A percentile compares a stretch with the other conserved stretches of the same genome.
These are phyloP conservation scores for Claviceps sp. DNA, from an alignment of 2,329 filamentous ascomycete genomes.

Conservation along the genomic window DNA sequence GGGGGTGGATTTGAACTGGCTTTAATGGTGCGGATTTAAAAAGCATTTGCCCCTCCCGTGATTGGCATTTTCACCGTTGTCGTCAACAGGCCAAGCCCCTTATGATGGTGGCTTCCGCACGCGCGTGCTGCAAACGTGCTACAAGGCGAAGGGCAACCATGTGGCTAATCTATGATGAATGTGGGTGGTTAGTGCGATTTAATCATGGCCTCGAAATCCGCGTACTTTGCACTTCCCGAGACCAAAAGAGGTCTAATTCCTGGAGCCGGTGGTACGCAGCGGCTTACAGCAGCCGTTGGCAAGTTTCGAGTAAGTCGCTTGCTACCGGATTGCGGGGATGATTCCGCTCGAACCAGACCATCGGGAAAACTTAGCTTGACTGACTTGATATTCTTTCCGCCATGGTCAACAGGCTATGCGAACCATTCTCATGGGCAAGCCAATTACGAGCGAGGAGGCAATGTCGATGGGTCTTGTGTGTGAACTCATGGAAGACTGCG, in stretches of 20 bases:
- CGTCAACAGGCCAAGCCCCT: neutral
- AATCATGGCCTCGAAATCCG: conserved; percentile 21
- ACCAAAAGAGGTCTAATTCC: conserved; percentile 27
- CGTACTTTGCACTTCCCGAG: conserved; percentile 27
- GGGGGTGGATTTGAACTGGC: conserved; percentile 38
- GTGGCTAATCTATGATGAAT: conserved; percentile 2
- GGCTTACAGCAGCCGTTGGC: conserved; percentile 25
- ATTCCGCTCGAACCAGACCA: neutral
- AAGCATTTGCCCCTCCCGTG: neutral
- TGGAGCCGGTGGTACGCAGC: conserved; percentile 27
- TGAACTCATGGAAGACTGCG: conserved; percentile 14
- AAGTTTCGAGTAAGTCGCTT: conserved; percentile 23
- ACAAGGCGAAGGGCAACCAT: neutral
- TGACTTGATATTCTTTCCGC: neutral
- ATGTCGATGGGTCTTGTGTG: conserved; percentile 14
- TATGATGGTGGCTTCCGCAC: neutral
- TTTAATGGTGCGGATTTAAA: conserved; percentile 23
- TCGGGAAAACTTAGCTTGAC: neutral
- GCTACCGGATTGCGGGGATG: neutral
- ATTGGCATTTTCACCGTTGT: neutral
- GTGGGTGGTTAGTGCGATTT: conserved; percentile 22
- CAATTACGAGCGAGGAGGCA: conserved; percentile 15
- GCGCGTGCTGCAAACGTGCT: neutral
- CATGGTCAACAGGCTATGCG: conserved; percentile 15
- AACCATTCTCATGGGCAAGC: conserved; percentile 15